Base-by-base conservation (phyloP, 2,329 filamentous ascomycete species). In the Dactylellina haptotyla region DNA sequence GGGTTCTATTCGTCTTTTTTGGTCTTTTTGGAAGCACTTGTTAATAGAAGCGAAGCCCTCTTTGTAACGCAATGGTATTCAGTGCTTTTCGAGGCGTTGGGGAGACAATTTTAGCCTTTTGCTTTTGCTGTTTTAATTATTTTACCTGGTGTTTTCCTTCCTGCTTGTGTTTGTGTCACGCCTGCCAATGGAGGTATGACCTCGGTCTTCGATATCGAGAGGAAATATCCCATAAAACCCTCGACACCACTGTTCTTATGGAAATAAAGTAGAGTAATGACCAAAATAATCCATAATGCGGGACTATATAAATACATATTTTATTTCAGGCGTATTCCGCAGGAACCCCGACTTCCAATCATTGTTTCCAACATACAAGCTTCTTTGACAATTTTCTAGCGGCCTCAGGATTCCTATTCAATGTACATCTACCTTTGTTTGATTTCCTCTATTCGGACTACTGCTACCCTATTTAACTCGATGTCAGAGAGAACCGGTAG, bases 401-500 rank as follows among this genome's bases (percentile, higher is more conserved):
- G n/a, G n/a, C n/a, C n/a, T n/a, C n/a, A n/a, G n/a, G n/a, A n/a
- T n/a, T n/a, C n/a, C n/a, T n/a, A n/a, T n/a, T n/a, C n/a, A n/a
- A n/a, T n/a, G n/a, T n/a, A n/a, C n/a, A n/a, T n/a, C n/a, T n/a
- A n/a, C 23, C 18, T 9, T 41, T 57, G 20, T 57, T 53, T 20
- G 48, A 53, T 53, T 50, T 37, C 18, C 25, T 34, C 14, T 34
- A 28, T 10, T 14, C 16, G 51, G 51, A 41, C 32, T 9, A 28
- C 41, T 43, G 45, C 6, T 43, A 51, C 9, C 25, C 14, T 28
- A 14, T 34, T 6, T 20, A n/a, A 5, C 2, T 8, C 4, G n/a
- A 63, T 53, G 45, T 10, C 61, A 12, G 61, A 73, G 37, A 53
- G 41, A 20, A 50, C 18, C 32, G 69, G 43, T 8, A 73, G 69